phyloP scores from a whole-genome alignment of 768 basidiomycete species.

The Cantharellus cinnabarinus region DNA sequence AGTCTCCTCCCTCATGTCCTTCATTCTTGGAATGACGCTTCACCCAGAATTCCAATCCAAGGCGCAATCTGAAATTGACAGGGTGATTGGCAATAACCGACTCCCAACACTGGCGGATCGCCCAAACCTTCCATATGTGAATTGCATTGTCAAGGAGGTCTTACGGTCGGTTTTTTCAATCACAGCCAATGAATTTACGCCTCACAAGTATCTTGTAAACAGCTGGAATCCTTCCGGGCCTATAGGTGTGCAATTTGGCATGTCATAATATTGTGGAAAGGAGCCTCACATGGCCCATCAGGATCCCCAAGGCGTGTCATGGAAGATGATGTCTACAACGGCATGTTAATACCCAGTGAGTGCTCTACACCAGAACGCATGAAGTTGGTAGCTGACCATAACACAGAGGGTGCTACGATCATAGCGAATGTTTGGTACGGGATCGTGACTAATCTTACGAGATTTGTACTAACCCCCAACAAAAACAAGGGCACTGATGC shows the following conservation, averaged over 20 bases:
- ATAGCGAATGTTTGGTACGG: not conserved
- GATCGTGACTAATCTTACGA: not conserved
- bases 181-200: not conserved
- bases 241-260: not conserved
- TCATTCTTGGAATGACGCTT: constrained; percentile 19
- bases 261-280: not conserved
- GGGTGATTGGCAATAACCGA: constrained; percentile 13
- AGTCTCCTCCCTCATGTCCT: constrained; percentile 17
- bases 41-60: constrained; percentile 19
- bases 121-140: not conserved
- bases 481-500: not conserved
- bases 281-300: not conserved
- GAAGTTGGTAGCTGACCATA: not conserved
- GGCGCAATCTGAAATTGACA: constrained; percentile 20
- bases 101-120: constrained; percentile 14
- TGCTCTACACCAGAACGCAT: not conserved
- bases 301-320: not conserved
- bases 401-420: not conserved
- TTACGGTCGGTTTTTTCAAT: not conserved
- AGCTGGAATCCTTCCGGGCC: not conserved
- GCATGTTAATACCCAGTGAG: not conserved
- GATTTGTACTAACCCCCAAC: not conserved
- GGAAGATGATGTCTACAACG: not conserved
- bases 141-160: not conserved
- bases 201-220: not conserved